Evolutionary conservation across 148 eudicot genomes (phyloP).

Genomic region (Chenopodium suecicum): DNA sequence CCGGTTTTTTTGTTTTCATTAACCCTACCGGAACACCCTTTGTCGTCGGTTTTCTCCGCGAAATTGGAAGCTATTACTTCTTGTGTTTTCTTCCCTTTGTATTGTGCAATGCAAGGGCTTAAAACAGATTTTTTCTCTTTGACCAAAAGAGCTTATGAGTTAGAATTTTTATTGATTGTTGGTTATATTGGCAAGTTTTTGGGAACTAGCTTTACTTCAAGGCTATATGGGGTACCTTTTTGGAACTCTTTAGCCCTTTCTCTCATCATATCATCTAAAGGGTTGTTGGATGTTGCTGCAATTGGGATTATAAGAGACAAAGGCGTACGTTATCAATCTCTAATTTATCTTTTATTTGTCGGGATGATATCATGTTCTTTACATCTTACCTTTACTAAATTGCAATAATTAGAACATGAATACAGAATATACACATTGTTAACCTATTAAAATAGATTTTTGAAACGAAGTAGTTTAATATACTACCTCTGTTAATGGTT

Average conservation of each 20-base stretch:
- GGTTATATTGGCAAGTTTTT: constrained; percentile 28
- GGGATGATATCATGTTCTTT: too few relatives aligned
- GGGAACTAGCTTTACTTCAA: constrained; percentile 8
- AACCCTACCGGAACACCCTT: constrained; percentile 26
- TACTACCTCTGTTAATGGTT: too few relatives aligned
- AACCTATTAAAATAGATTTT: too few relatives aligned
- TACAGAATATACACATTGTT: too few relatives aligned
- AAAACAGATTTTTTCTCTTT: neutral
- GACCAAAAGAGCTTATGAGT: neutral
- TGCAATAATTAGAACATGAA: too few relatives aligned
- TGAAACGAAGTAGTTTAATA: too few relatives aligned
- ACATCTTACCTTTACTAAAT: neutral
- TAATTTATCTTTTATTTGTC: neutral
- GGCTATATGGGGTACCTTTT: constrained; percentile 7
- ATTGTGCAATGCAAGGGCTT: constrained; percentile 26
- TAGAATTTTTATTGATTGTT: constrained; percentile 10
- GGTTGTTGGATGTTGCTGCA: constrained; percentile 22
- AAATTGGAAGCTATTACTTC: constrained; percentile 25
- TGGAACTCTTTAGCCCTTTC: constrained; percentile 18
- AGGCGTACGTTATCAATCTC: neutral
- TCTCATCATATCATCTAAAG: constrained; percentile 28
- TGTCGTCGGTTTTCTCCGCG: constrained; percentile 15
- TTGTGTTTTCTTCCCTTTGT: constrained; percentile 25
- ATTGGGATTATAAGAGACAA: constrained; percentile 5
- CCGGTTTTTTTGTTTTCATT: constrained; percentile 22